These are phyloP conservation scores for Botryotinia globosa DNA, from an alignment of 2,329 filamentous ascomycete genomes.

Conservation along the genomic window DNA sequence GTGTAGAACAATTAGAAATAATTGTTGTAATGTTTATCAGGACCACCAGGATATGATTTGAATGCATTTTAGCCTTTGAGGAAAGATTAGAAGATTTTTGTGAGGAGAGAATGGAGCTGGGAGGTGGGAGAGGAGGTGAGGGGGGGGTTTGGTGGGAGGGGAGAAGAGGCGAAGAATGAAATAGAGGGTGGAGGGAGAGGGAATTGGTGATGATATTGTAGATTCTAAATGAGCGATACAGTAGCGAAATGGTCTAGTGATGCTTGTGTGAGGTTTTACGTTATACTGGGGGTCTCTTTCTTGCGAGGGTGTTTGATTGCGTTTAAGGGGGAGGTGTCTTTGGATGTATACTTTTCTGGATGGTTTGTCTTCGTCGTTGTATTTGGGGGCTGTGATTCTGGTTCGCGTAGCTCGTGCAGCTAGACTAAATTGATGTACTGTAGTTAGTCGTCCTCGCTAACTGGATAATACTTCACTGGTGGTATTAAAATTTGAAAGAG, in stretches of 20 bases:
- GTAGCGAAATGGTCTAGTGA: neutral
- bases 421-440: neutral
- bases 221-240: neutral
- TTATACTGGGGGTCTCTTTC: neutral
- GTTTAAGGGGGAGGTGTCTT: neutral
- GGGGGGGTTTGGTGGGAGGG: neutral
- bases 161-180: neutral
- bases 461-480: no score
- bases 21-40: neutral
- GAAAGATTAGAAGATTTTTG: neutral
- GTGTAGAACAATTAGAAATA: neutral
- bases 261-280: neutral
- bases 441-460: neutral
- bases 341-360: no score
- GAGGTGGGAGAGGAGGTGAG: neutral
- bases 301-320: neutral
- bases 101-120: fast-evolving
- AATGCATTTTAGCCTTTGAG: neutral
- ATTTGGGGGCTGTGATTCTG: no score
- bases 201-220: neutral
- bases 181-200: no score
- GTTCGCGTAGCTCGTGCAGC: no score
- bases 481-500: no score
- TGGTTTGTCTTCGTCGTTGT: no score
- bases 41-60: neutral